phyloP scores from a whole-genome alignment of 176 grass and related monocot genomes.

The Carex kokanica region DNA sequence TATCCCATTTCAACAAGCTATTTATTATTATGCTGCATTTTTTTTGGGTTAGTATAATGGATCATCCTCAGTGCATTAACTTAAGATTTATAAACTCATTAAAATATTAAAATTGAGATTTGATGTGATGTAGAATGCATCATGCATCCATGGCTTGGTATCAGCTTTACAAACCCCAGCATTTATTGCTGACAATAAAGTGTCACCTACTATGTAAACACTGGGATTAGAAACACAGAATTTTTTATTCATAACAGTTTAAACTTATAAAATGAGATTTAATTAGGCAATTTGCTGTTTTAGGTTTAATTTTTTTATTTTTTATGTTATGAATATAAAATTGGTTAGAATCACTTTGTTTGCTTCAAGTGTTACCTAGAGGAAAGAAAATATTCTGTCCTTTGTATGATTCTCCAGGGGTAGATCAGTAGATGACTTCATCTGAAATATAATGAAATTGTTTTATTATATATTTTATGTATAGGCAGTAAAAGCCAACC shows the following conservation, averaged over 20 bases:
- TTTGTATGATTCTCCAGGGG: slow-evolving; percentile 27
- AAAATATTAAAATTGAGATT: slow-evolving; percentile 18
- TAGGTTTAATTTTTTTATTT: no score
- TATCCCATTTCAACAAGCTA: neutral
- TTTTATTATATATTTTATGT: slow-evolving; percentile 3
- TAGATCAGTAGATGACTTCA: slow-evolving; percentile 22
- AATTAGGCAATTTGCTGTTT: no score
- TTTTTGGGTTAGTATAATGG: neutral
- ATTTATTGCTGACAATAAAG: slow-evolving; percentile 26
- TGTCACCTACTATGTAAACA: slow-evolving; percentile 17
- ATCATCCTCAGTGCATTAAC: neutral
- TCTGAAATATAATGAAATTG: neutral
- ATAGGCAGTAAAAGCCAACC: neutral
- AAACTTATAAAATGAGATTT: no score
- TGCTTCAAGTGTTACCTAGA: neutral
- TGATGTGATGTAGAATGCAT: neutral
- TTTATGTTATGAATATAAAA: no score
- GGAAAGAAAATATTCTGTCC: neutral
- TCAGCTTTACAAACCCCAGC: slow-evolving; percentile 8
- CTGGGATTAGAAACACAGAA: neutral
- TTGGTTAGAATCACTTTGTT: neutral
- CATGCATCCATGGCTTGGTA: neutral
- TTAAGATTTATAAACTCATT: neutral
- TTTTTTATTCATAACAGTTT: no score
- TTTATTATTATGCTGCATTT: neutral